These are phyloP conservation scores for Talaromyces sp. DNA, from an alignment of 2,329 filamentous ascomycete genomes.

Conservation along the genomic window DNA sequence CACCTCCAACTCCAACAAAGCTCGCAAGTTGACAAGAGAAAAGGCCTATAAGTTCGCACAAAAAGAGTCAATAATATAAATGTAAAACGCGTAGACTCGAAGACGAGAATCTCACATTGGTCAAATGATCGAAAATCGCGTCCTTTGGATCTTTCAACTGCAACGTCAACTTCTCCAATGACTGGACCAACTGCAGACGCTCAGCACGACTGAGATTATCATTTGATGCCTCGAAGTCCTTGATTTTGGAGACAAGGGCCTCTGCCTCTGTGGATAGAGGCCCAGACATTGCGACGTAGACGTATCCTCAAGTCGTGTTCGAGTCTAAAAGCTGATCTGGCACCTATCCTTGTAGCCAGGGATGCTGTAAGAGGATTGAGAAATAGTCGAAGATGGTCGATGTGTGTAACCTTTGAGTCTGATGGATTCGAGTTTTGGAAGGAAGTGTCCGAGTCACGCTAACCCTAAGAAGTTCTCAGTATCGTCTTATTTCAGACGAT, in stretches of 20 bases:
- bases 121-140: conserved; percentile 30
- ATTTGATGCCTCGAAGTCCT: conserved; percentile 18
- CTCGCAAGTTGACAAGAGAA: conserved; percentile 24
- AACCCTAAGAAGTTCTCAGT: background rate
- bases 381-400: background rate
- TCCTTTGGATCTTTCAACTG: conserved; percentile 28
- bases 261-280: conserved; percentile 20
- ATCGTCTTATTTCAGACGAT: background rate
- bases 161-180: conserved; percentile 23
- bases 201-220: conserved; percentile 19
- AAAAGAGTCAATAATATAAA: background rate
- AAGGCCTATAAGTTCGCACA: background rate
- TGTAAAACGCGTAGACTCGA: background rate
- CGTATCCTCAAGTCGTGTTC: background rate
- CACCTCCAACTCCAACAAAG: conserved; percentile 25
- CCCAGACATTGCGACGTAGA: background rate
- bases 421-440: background rate
- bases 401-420: background rate
- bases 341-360: background rate
- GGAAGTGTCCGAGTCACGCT: background rate
- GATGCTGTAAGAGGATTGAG: background rate
- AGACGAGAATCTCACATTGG: conserved; percentile 24
- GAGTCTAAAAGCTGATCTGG: background rate
- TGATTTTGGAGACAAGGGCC: conserved; percentile 19
- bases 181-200: conserved; percentile 21